Percentiles rank a stretch among this genome's conserved stretches.
Evolutionary conservation across 2,329 filamentous ascomycete species (phyloP).

Genomic region (Xylaria polymorpha): DNA sequence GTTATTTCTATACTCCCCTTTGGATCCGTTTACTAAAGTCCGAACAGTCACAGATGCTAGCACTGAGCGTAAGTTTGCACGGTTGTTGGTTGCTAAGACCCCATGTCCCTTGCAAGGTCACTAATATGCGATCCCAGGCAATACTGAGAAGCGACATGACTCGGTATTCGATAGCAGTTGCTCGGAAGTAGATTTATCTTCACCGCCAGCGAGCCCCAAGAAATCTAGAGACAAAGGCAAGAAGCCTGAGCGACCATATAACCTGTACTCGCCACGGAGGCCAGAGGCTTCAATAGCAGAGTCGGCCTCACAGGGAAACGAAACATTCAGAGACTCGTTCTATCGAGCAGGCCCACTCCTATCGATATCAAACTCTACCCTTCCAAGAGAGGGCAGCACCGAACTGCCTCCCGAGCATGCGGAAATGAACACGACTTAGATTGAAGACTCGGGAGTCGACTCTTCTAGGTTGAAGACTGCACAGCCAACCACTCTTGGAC

Average conservation of each 20-base stretch:
- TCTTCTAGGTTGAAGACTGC: neutral
- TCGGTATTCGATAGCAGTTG: neutral
- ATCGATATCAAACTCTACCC: neutral
- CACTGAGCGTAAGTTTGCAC: conserved; percentile 24
- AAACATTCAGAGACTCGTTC: conserved; percentile 21
- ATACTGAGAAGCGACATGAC: conserved; percentile 7
- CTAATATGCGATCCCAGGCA: conserved; percentile 10
- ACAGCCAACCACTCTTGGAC: neutral
- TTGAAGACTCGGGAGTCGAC: neutral
- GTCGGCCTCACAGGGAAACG: conserved; percentile 6
- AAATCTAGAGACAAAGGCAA: conserved; percentile 23
- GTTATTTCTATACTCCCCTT: neutral
- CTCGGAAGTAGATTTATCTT: neutral
- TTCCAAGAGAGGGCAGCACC: neutral
- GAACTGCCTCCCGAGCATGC: neutral
- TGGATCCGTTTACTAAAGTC: neutral
- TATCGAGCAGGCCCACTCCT: conserved; percentile 11
- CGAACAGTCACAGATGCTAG: conserved; percentile 16
- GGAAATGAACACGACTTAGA: neutral
- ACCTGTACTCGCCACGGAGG: neutral
- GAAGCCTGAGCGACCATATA: conserved; percentile 13
- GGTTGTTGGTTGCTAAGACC: neutral
- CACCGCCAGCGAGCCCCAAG: neutral
- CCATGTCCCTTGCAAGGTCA: neutral
- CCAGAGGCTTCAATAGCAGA: neutral